Evolutionary conservation across 345 rosid genomes (phyloP), one percentile per base, ranked within the genome.

Genomic region (Gossypium arboreum): DNA sequence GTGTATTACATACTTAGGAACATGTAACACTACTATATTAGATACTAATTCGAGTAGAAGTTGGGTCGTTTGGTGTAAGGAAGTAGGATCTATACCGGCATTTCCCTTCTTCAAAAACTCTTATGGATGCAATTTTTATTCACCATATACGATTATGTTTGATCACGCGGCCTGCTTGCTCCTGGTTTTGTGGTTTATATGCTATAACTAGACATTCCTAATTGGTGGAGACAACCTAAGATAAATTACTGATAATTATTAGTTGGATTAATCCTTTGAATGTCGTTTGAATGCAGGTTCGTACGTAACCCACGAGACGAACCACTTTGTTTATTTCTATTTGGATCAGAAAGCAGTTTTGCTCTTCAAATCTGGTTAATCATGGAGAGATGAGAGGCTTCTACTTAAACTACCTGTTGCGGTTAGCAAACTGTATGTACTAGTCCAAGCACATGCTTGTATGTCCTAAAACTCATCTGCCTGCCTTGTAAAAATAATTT

Each of bases 271-370:
- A n/a, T n/a, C 22, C 59, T 54, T n/a, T 54, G 11, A 50, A 7
- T 8, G 11, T 17, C 18, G 13, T 39, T 70, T 81, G 68, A 41
- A 51, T 68, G 52, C 91, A 94, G 98, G 98, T 76, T 94, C 97
- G 29, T 92, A 92, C 24, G 98, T 94, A 73, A 94, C 98, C n/a
- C 97, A 94, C 13, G 98, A 94, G 85, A 94, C 98, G 39, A 91
- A 94, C 86, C 94, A 89, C 88, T 92, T 94, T 64, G 90, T 94
- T 44, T 94, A 94, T 83, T 94, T 94, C 87, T 91, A 92, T 81
- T 84, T 92, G 78, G 98, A 92, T 74, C 94, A 92, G 81, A 92
- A 91, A 80, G 97, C 97, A 15, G 88, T 94, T 73, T 85, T 91
- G 78, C 91, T 92, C 74, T 94, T 94, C 97, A 94, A 94, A 85